Evolutionary conservation across 768 basidiomycete genomes (phyloP).

Genomic region (Clavulina sp.): DNA sequence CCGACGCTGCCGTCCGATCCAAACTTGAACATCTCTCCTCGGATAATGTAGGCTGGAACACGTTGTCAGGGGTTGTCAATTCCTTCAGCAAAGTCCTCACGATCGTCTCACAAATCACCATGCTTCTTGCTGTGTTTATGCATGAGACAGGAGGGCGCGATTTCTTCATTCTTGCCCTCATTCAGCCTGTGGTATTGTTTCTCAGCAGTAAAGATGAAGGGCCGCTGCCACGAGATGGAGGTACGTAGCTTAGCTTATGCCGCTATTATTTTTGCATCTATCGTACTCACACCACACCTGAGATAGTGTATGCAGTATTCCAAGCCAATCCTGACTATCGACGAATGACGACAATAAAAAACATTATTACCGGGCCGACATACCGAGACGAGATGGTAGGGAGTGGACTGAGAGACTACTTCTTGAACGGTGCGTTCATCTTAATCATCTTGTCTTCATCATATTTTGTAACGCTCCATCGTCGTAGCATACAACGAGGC

Average conservation of each 20-base stretch:
- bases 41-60: neutral
- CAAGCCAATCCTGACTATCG: neutral
- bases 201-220: neutral
- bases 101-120: neutral
- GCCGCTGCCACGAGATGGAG: neutral
- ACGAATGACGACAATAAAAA: neutral
- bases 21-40: neutral
- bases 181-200: neutral
- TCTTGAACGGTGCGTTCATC: neutral
- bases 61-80: neutral
- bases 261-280: neutral
- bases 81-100: neutral
- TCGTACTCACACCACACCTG: neutral
- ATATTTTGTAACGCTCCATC: neutral
- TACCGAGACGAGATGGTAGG: slow-evolving; percentile 1
- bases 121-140: neutral
- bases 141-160: neutral
- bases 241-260: neutral
- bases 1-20: neutral
- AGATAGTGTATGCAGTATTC: neutral
- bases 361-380: neutral
- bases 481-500: neutral
- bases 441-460: neutral
- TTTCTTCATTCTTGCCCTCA: neutral
- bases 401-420: neutral